Evolutionary conservation across 75 land plant species (phyloP).

Genomic region (Adiantum capillusveneris): DNA sequence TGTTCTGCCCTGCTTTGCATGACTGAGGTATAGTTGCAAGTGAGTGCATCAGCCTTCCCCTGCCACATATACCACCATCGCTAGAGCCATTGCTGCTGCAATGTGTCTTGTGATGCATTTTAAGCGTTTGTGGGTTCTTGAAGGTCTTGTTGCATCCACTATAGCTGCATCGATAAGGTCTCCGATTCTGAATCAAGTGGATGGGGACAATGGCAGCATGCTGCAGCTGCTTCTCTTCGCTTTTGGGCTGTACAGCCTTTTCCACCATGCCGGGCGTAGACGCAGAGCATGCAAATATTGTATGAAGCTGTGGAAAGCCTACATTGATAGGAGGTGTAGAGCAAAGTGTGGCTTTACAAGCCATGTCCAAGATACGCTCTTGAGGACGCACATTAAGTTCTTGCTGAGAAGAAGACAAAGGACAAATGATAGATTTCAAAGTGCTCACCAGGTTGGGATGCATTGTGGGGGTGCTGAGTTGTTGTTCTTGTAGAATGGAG

Average conservation of each 20-base stretch:
- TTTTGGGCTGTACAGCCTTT: not conserved
- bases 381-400: not conserved
- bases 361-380: not conserved
- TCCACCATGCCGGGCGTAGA: not conserved
- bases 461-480: slow-evolving; percentile 8
- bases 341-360: not conserved
- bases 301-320: not conserved
- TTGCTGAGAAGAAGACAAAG: not conserved
- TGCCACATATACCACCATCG: not conserved
- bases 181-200: slow-evolving; percentile 17
- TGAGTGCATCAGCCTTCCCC: not conserved
- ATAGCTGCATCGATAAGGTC: slow-evolving; percentile 15
- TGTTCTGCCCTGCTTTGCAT: slow-evolving; percentile 21
- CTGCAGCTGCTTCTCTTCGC: not conserved
- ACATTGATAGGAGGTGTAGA: not conserved
- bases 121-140: slow-evolving; percentile 28
- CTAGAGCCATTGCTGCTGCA: slow-evolving; percentile 8
- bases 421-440: slow-evolving; percentile 9
- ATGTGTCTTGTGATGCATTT: slow-evolving; percentile 23
- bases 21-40: not conserved
- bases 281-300: not conserved
- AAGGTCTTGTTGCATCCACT: slow-evolving; percentile 18
- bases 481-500: not conserved
- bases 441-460: slow-evolving; percentile 14
- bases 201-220: slow-evolving; percentile 11